Percentiles rank a stretch among this genome's conserved stretches.
phyloP scores from a whole-genome alignment of 306 rosid genomes.

The Erythrophleum fordii region DNA sequence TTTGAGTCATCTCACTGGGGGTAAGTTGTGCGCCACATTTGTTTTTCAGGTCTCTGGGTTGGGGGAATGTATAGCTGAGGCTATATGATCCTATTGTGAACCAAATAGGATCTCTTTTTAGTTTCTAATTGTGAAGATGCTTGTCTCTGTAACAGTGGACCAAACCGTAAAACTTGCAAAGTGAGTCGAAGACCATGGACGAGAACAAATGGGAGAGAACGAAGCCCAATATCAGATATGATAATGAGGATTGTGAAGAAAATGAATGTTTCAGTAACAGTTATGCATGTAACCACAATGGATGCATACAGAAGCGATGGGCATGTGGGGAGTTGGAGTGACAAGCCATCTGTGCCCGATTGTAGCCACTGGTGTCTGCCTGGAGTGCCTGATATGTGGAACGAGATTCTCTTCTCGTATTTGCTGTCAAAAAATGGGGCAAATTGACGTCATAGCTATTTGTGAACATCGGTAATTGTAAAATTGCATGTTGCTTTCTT shows the following conservation, averaged over 20 bases:
- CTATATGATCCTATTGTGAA: not conserved
- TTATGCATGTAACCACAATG: conserved; percentile 76
- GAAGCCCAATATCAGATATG: conserved; percentile 63
- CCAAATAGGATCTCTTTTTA: not conserved
- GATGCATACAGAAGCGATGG: conserved; percentile 82
- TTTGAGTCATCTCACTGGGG: conserved; percentile 91
- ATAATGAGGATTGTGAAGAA: conserved; percentile 60
- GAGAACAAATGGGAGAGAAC: conserved; percentile 56
- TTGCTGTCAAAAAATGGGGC: conserved; percentile 42
- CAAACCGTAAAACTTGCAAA: conserved; percentile 60
- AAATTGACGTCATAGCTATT: conserved; percentile 27
- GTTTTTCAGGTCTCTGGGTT: conserved; percentile 2
- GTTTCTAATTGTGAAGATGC: conserved; percentile 8
- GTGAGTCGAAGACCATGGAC: conserved; percentile 71
- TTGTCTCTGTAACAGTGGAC: conserved; percentile 61
- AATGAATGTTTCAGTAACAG: conserved; percentile 57
- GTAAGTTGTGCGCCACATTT: conserved; percentile 41
- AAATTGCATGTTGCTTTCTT: not conserved
- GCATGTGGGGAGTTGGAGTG: conserved; percentile 83
- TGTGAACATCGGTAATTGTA: conserved; percentile 16
- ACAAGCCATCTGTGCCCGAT: conserved; percentile 77
- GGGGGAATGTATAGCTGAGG: not conserved
- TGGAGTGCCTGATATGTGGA: conserved; percentile 99
- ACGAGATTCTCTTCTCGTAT: conserved; percentile 77
- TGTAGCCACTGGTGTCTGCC: conserved; percentile 99